Conservation (phyloP, 805 yeast species). For the Candida tammaniensis region DNA sequence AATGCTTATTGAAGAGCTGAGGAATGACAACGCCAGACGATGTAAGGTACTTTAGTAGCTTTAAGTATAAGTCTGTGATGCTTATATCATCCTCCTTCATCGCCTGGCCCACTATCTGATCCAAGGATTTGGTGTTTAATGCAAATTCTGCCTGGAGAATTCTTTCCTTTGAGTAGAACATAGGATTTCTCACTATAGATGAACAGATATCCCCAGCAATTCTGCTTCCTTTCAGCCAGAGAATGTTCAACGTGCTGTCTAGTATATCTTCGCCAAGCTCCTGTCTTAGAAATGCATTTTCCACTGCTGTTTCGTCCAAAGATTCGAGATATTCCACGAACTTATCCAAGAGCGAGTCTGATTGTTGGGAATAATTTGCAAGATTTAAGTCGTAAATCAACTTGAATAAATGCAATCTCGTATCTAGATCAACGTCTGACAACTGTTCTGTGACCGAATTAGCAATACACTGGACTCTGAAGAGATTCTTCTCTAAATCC, state of each 20-base stretch:
- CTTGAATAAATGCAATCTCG: constrained; percentile 1
- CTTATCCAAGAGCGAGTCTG: background rate
- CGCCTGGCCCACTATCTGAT: background rate
- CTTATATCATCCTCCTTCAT: constrained; percentile 9
- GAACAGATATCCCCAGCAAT: constrained; percentile 1
- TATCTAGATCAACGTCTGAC: constrained; percentile 1
- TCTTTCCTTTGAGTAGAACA: constrained; percentile 9
- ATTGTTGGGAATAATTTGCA: background rate
- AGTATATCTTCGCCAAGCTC: constrained; percentile 4
- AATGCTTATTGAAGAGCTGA: constrained; percentile 10
- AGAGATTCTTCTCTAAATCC: constrained; percentile 24
- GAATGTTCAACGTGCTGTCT: background rate
- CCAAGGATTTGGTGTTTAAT: background rate
- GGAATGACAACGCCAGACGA: background rate
- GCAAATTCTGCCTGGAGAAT: constrained; percentile 10
- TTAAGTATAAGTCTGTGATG: constrained; percentile 13
- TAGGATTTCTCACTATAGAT: constrained; percentile 2
- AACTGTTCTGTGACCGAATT: background rate
- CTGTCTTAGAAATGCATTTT: constrained; percentile 8
- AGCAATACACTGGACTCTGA: constrained; percentile 7
- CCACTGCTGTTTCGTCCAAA: background rate
- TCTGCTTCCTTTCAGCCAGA: background rate
- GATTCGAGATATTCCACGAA: constrained; percentile 2
- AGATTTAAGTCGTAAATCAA: constrained; percentile 4
- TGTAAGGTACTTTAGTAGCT: constrained; percentile 8